Evolutionary conservation across 257 asterid species (phyloP).

Genomic region (Salvia splendens): DNA sequence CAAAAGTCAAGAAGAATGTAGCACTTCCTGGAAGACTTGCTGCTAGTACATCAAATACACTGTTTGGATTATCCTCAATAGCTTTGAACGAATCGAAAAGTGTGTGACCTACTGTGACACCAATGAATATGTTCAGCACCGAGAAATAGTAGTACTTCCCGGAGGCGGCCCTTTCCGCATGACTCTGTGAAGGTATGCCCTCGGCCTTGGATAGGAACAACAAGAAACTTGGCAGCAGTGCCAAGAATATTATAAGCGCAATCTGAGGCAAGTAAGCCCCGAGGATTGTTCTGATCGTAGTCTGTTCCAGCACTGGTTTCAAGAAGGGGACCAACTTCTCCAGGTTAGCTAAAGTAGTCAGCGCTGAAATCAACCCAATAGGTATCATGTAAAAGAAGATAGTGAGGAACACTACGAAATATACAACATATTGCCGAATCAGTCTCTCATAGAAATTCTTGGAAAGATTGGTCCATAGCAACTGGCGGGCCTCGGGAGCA

Average conservation of each 20-base stretch:
- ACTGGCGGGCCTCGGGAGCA: constrained; percentile 76
- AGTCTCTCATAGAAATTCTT: constrained; percentile 55
- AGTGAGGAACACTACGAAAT: constrained; percentile 66
- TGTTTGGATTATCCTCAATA: constrained; percentile 52
- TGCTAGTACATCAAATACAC: constrained; percentile 47
- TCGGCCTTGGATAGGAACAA: constrained; percentile 81
- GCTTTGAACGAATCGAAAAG: constrained; percentile 58
- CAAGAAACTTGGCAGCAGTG: constrained; percentile 71
- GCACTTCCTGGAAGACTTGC: constrained; percentile 87
- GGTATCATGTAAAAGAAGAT: constrained; percentile 93
- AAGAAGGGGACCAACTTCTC: constrained; percentile 70
- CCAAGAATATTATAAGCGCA: constrained; percentile 77
- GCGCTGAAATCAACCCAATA: constrained; percentile 74
- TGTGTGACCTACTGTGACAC: constrained; percentile 75
- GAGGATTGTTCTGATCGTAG: constrained; percentile 56
- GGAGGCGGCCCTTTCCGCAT: constrained; percentile 79
- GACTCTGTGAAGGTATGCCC: constrained; percentile 80
- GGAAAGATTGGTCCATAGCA: constrained; percentile 79
- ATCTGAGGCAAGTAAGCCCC: constrained; percentile 92
- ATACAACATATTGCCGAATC: constrained; percentile 57
- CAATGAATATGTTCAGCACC: constrained; percentile 81
- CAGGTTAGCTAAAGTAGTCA: constrained; percentile 78
- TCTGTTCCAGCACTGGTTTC: constrained; percentile 50
- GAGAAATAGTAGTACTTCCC: constrained; percentile 88
- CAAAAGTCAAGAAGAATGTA: constrained; percentile 90